Percentiles rank a stretch among this genome's conserved stretches.
Conservation (phyloP, 257 asterid species). For the Anisodus tanguticus region DNA sequence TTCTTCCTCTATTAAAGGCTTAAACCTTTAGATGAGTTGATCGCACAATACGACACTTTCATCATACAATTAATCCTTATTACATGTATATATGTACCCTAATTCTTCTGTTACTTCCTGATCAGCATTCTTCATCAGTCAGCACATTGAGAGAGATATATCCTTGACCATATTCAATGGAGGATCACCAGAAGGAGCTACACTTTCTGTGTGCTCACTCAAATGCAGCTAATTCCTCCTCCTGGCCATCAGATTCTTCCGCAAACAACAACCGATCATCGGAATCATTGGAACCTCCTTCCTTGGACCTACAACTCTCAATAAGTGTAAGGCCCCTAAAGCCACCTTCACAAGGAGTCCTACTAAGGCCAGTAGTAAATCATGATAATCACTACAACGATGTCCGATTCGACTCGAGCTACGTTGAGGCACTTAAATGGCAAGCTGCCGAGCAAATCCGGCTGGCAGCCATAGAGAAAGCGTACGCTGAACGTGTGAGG, state of each 20-base stretch:
- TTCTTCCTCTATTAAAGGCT: no score
- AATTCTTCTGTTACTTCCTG: not conserved
- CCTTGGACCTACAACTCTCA: constrained; percentile 71
- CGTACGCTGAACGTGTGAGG: constrained; percentile 77
- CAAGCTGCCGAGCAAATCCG: constrained; percentile 84
- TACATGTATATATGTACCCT: not conserved
- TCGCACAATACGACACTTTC: no score
- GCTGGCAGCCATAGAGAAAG: constrained; percentile 75
- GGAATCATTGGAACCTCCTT: constrained; percentile 54
- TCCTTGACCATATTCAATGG: constrained; percentile 42
- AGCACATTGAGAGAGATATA: no score
- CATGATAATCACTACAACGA: constrained; percentile 27
- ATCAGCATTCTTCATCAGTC: not conserved
- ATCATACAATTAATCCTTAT: no score
- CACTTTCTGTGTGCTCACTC: constrained; percentile 57
- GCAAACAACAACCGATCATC: constrained; percentile 30
- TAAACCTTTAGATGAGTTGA: no score
- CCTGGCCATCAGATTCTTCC: constrained; percentile 43
- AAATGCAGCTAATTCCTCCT: constrained; percentile 28
- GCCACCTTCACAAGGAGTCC: constrained; percentile 41
- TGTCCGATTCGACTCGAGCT: constrained; percentile 28
- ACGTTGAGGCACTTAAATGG: constrained; percentile 66
- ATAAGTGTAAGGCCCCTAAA: constrained; percentile 54
- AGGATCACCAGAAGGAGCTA: constrained; percentile 65
- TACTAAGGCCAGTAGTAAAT: constrained; percentile 27